phyloP scores from a whole-genome alignment of 169 alveolate species.

The Amoebophrya sp. region DNA sequence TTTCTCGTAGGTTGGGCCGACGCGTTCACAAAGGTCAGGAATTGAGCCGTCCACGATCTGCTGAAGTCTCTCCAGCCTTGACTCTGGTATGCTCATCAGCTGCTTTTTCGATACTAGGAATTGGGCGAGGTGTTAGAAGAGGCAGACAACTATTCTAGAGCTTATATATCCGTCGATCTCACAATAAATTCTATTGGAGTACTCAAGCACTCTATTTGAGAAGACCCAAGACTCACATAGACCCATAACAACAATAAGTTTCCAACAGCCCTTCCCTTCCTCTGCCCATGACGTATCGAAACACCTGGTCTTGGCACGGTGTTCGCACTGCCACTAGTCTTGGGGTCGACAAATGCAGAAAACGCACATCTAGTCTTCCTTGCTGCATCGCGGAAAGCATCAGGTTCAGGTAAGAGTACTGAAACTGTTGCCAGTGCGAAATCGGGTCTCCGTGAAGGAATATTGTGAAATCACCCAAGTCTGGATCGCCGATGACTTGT shows the following conservation, averaged over 20 bases:
- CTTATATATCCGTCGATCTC: too few relatives aligned
- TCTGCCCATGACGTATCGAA: not conserved
- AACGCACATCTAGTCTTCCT: not conserved
- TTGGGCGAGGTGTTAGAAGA: too few relatives aligned
- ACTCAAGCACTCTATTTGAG: too few relatives aligned
- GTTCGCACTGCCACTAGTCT: not conserved
- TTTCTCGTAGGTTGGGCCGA: conserved; percentile 4
- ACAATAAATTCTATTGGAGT: too few relatives aligned
- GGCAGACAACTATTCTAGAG: too few relatives aligned
- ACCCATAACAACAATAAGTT: not conserved
- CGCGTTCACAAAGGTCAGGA: not conserved
- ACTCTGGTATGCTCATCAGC: not conserved
- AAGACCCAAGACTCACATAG: too few relatives aligned
- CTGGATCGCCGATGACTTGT: too few relatives aligned
- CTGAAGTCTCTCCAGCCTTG: not conserved
- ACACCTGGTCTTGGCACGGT: conserved; percentile 8
- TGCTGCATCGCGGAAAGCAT: not conserved
- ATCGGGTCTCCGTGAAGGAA: conserved; percentile 4
- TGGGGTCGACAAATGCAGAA: not conserved
- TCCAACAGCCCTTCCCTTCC: not conserved
- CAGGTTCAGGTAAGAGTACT: not conserved
- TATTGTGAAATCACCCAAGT: not conserved
- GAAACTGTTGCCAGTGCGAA: not conserved
- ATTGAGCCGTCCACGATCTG: not conserved
- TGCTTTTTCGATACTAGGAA: not conserved